Percentiles rank a stretch among this genome's conserved stretches.
Conservation (phyloP, 2,329 filamentous ascomycete genomes). For the Hypoxylon sp. region DNA sequence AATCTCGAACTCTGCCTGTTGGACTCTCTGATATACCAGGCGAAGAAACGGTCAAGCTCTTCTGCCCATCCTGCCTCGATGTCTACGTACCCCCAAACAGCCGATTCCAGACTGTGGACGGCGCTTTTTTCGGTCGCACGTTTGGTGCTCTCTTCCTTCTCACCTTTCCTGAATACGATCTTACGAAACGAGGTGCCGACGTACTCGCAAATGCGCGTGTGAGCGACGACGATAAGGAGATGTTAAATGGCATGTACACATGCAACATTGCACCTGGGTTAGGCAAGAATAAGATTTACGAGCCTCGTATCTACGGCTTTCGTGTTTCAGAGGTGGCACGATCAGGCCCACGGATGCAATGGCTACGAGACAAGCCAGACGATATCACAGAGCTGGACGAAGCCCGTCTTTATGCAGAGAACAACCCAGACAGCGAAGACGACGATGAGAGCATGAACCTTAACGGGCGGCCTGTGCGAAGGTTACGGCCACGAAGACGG, state of each 20-base stretch:
- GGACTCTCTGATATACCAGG: slow-evolving; percentile 95
- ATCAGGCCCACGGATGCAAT: slow-evolving; percentile 95
- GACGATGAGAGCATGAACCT: slow-evolving; percentile 66
- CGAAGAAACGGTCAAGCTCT: slow-evolving; percentile 97
- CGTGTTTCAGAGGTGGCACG: slow-evolving; percentile 90
- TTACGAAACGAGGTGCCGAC: slow-evolving; percentile 78
- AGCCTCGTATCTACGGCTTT: slow-evolving; percentile 97
- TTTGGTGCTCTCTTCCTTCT: slow-evolving; percentile 98
- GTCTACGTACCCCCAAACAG: slow-evolving; percentile 98
- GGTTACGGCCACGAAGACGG: slow-evolving; percentile 60
- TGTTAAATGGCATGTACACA: slow-evolving; percentile 88
- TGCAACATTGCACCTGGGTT: slow-evolving; percentile 91
- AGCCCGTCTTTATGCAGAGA: slow-evolving; percentile 67
- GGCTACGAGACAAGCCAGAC: slow-evolving; percentile 87
- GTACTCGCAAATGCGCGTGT: slow-evolving; percentile 63
- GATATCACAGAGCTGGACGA: slow-evolving; percentile 90
- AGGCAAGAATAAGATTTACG: slow-evolving; percentile 87
- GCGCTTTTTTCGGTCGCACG: slow-evolving; percentile 97
- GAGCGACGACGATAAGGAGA: slow-evolving; percentile 63
- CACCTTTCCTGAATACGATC: slow-evolving; percentile 96
- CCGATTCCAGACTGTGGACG: slow-evolving; percentile 96
- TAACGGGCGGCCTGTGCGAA: slow-evolving; percentile 59
- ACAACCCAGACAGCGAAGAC: slow-evolving; percentile 71
- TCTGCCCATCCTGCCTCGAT: slow-evolving; percentile 96
- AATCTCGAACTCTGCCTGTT: slow-evolving; percentile 91